phyloP scores from a whole-genome alignment of 2,329 filamentous ascomycete genomes.

The Fusarium nodosum region DNA sequence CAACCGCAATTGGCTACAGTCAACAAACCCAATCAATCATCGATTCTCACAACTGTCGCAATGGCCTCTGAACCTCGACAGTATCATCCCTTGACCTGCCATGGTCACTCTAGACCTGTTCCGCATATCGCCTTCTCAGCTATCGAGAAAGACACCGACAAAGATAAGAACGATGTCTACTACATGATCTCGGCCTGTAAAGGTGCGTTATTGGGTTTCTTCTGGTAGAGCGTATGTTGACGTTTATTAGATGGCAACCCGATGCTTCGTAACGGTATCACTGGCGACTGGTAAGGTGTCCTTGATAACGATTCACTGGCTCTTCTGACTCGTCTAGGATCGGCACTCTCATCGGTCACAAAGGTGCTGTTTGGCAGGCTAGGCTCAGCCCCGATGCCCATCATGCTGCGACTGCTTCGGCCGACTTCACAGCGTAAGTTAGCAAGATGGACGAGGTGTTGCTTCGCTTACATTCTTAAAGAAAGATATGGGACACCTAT shows the following conservation, averaged over 20 bases:
- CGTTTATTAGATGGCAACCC: slow-evolving; percentile 85
- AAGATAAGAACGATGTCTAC: slow-evolving; percentile 86
- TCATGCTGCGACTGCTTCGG: slow-evolving; percentile 91
- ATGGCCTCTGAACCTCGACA: slow-evolving; percentile 61
- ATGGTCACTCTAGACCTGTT: slow-evolving; percentile 92
- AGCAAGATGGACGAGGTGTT: no score
- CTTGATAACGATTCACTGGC: neutral
- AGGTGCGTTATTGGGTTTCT: slow-evolving; percentile 63
- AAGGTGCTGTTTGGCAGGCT: slow-evolving; percentile 97
- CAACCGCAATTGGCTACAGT: slow-evolving; percentile 13
- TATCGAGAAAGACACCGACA: slow-evolving; percentile 83
- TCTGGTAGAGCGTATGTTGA: slow-evolving; percentile 42
- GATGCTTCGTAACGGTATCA: slow-evolving; percentile 96
- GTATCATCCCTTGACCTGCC: slow-evolving; percentile 91
- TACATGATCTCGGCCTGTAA: slow-evolving; percentile 96
- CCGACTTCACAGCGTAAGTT: slow-evolving; percentile 91
- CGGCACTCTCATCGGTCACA: slow-evolving; percentile 97
- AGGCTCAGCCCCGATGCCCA: slow-evolving; percentile 89
- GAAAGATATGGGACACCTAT: slow-evolving; percentile 97
- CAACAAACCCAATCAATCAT: slow-evolving; percentile 8
- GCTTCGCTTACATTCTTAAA: slow-evolving; percentile 58
- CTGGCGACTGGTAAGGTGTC: slow-evolving; percentile 83
- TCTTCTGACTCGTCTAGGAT: slow-evolving; percentile 72
- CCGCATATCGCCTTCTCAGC: slow-evolving; percentile 92
- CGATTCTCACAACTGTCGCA: slow-evolving; percentile 27